Base-by-base conservation (phyloP, 345 rosid species). In the Eutrema yunnanense region DNA sequence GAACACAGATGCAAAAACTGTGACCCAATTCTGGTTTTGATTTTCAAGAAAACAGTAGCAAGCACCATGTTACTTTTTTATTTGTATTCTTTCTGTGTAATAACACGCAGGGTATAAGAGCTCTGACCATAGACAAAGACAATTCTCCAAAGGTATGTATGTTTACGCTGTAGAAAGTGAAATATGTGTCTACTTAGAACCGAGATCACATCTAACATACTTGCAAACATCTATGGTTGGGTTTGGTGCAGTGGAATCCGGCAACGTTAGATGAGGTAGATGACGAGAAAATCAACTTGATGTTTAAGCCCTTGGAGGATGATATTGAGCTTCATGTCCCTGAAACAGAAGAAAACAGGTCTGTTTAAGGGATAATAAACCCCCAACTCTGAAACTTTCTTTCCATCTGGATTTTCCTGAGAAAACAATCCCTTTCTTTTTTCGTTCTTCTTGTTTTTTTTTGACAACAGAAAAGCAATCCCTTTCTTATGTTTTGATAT, bases 101-200 rank as follows among this genome's bases (percentile, higher is more conserved):
- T 27, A 48, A 56, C 8, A 12, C 27, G 65, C 56, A 94, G 97
- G 99, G 99, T 66, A 95, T 95, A 62, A 78, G 99, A 69, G 93
- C 99, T 73, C 75, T 86, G 54, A 85, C 92, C 80, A 83, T 95
- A 60, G 99, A 95, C 80, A 95, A 90, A 82, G 97, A 91, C 73
- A 95, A 87, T 77, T 73, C 93, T 70, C 99, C 96, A 27, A 95
- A 92, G 91, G 99, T 95, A 42, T 58, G 38, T 50, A 42, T 58
- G 38, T 50, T 68, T 40, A 60, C 50, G 3, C 44, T 69, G 52
- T 49, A 55, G 11, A 6, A 37, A 19, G 32, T 40, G 36, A 75
- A 47, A 2, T 37, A 34, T 29, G 33, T 29, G 52, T 73, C 27
- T 36, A 54, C 62, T 58, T 50, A 6, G 29, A 49, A 49, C 62